Base-by-base conservation (phyloP, 2,329 filamentous ascomycete species). In the Sporothrix euskadiensis region DNA sequence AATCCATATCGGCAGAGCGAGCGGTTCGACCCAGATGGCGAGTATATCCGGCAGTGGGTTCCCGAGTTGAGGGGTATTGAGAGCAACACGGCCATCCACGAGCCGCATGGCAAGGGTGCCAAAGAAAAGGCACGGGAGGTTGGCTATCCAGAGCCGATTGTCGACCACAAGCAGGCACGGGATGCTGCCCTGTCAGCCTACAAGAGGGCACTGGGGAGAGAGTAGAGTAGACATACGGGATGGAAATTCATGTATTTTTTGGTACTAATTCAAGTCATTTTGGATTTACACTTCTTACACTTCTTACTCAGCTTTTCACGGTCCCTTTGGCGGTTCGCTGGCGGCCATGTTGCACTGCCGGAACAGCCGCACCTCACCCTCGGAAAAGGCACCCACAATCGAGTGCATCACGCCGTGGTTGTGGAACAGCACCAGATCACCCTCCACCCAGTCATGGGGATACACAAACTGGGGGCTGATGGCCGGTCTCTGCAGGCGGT, bases 1-100 rank as follows among this genome's bases (percentile, higher is more conserved):
- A 97, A 97, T 78, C 94, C 94, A 0, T 80, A 94, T 61, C 82
- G 93, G 22, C 94, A 97, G 83, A 93, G 91, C 77, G 92, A 96
- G 84, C 94, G 92, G 81, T 97, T 97, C 77, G 94, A 97, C 79
- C 84, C 87, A 0, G 84, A 91, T 0, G 94, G 94, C 0, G 88
- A 89, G 19, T 97, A 95, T 80, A 97, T 97, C 73, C 86, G 92
- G 52, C 89, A 88, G 74, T 97, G 94, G 94, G 85, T 97, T 9
- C 90, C 90, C 0, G 94, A 97, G 82, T 82, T 97, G 74, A 85
- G 82, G 35, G 86, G 81, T 0, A 81, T 95, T 77, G 90, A 95
- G 1, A 79, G 87, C 78, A 90, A 88, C 0, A 90, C 89, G 75
- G 91, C 90, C 9, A 88, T 97, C 4, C 94, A 97, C 80, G 93